Evolutionary conservation across 2,329 filamentous ascomycete species (phyloP), one percentile per base, ranked within the genome.

Genomic region (Clonostachys rhizophaga): DNA sequence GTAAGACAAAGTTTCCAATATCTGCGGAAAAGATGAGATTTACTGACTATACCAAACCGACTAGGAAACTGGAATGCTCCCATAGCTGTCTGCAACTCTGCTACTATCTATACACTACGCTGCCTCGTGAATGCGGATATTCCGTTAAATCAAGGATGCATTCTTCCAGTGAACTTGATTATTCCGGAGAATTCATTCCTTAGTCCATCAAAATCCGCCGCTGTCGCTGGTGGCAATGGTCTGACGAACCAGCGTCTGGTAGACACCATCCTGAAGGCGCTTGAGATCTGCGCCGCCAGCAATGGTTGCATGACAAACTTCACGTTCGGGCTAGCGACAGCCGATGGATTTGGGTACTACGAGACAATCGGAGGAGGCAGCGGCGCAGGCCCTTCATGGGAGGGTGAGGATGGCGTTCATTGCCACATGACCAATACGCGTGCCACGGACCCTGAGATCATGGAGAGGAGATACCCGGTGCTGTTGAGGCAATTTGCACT

Each of bases 341-440:
- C 24, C 9, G 24, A 30, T 30, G 24, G 24, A 6, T 30, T 30
- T 30, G 24, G 24, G 24, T 91, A 91, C 70, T 91, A 91, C 62
- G 87, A 91, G 64, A 91, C 87, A 6, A 89, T 91, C 51, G 83
- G 84, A 0, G 87, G 87, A 39, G 87, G 87, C 1, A 81, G 76
- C 43, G 87, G 87, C 24, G 87, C 87, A 0, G 86, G 87, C 0
- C 76, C 82, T 0, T 72, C 73, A 13, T 90, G 86, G 86, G 74
- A 87, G 51, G 87, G 87, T 34, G 80, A 72, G 42, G 86, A 84
- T 20, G 59, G 56, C 30, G 85, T 90, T 17, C 86, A 91, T 60
- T 85, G 81, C 5, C 86, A 91, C 64, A 90, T 90, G 86, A 91
- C 87, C 6, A 91, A 91, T 61, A 91, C 87, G 3, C 76, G 86